phyloP scores from a whole-genome alignment of 495 filamentous ascomycete species.

The Penicillium paradoxum region DNA sequence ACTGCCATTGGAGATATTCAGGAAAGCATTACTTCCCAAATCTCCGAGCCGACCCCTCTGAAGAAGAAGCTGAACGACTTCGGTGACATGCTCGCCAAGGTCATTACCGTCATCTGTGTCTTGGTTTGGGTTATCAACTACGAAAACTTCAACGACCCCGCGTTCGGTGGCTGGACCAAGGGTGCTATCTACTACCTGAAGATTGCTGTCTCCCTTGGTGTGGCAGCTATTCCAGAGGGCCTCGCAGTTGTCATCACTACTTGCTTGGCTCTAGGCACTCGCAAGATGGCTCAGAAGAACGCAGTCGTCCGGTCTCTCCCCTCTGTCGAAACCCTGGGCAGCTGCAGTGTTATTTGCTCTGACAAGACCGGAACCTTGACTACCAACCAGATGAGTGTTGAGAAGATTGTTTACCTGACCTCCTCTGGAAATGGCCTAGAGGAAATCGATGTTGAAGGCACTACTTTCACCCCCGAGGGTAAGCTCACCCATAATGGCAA shows the following conservation, averaged over 20 bases:
- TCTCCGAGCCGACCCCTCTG: slow-evolving; percentile 92
- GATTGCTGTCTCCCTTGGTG: slow-evolving; percentile 97
- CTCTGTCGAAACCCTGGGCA: slow-evolving; percentile 95
- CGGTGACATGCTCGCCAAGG: slow-evolving; percentile 93
- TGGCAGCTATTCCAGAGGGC: slow-evolving; percentile 96
- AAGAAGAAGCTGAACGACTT: slow-evolving; percentile 99
- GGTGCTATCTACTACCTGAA: slow-evolving; percentile 99
- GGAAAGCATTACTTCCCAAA: slow-evolving; percentile 95
- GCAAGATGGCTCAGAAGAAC: slow-evolving; percentile 98
- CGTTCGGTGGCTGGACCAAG: slow-evolving; percentile 92
- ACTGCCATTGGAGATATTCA: slow-evolving; percentile 99
- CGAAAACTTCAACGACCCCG: slow-evolving; percentile 89
- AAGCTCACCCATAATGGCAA: slow-evolving; percentile 64
- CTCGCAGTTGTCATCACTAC: slow-evolving; percentile 97
- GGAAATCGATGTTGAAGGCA: slow-evolving; percentile 88
- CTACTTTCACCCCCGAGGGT: slow-evolving; percentile 85
- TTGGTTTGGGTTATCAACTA: slow-evolving; percentile 99
- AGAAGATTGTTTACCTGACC: slow-evolving; percentile 79
- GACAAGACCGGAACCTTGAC: slow-evolving; percentile 99
- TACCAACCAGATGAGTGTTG: slow-evolving; percentile 99
- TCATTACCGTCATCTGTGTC: slow-evolving; percentile 94
- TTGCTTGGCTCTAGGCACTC: slow-evolving; percentile 88
- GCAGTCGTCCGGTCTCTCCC: slow-evolving; percentile 93
- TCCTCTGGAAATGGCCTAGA: slow-evolving; percentile 69
- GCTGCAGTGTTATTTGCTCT: slow-evolving; percentile 99